These are phyloP conservation scores for Garcia nutans DNA, from an alignment of 345 rosid genomes.

Conservation along the genomic window DNA sequence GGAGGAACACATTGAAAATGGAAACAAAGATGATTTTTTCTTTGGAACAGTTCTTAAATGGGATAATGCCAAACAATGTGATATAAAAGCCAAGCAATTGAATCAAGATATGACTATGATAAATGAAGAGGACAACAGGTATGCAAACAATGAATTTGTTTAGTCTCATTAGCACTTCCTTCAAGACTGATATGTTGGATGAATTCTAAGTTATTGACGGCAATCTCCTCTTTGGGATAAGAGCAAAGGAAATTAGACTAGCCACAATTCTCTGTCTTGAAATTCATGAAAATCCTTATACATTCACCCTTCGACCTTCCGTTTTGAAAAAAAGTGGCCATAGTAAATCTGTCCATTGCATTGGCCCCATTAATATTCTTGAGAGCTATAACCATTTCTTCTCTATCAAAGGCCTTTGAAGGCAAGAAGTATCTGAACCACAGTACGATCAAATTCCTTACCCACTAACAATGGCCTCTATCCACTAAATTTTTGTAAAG, in stretches of 20 bases:
- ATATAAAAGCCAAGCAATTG: conserved; percentile 1
- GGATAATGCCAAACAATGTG: conserved; percentile 1
- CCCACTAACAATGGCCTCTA: not conserved
- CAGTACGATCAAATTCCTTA: not conserved
- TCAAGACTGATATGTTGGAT: no score
- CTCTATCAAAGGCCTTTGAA: not conserved
- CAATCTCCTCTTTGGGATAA: no score
- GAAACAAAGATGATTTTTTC: conserved; percentile 22
- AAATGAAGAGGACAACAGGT: conserved; percentile 10
- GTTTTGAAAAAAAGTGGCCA: not conserved
- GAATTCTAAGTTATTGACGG: not conserved
- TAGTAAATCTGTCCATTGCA: not conserved
- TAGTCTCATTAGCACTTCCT: not conserved
- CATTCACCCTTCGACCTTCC: not conserved
- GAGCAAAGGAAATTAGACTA: not conserved
- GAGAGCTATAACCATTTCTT: no score
- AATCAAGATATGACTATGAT: not conserved
- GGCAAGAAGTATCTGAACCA: not conserved
- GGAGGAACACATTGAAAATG: conserved; percentile 7
- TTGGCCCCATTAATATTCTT: no score
- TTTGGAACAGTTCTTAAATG: conserved; percentile 8
- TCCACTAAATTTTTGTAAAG: not conserved
- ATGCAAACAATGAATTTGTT: conserved; percentile 12
- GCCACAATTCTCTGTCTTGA: not conserved
- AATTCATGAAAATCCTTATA: not conserved